Evolutionary conservation across 805 yeast genomes (phyloP), one percentile per base, ranked within the genome.

Genomic region (Scheffersomyces spartinae): DNA sequence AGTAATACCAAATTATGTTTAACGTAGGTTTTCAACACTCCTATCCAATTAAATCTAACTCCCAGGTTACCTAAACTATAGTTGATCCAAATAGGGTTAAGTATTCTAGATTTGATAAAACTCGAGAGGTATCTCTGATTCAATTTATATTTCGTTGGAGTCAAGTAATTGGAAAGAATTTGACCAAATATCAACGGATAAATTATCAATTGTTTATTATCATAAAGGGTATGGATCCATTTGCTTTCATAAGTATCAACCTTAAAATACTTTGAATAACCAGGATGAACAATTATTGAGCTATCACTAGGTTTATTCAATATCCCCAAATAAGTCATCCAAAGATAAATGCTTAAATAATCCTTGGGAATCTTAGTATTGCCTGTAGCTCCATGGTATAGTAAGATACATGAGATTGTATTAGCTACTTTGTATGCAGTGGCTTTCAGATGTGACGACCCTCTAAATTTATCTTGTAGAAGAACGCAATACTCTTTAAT

Each of bases 81-180:
- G 31, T 56, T 53, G 26, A 44, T 47, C 66, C 66, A 60, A 25
- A 60, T 54, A 2, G 66, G 64, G 27, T 55, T 52, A 29, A 58
- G 40, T 4, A 55, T 38, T 16, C 42, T 31, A 5, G 37, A 26
- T 29, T 52, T 58, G 24, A 59, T 46, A 19, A 40, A 40, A 9
- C 45, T 27, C 4, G 61, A 47, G 13, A 58, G 36, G 40, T 56
- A 56, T 15, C 45, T 36, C 31, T 54, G 61, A 35, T 55, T 56
- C 33, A 49, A 40, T 34, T 42, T 46, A 39, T 35, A 48, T 20
- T 31, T 40, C 2, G 64, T 52, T 2, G 64, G 64, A 0, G 66
- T 54, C 29, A 60, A 36, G 36, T 55, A 57, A 33, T 55, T 54
- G 18, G 61, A 52, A 18, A 59, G 44, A 23, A 59, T 40, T 35